A percentile compares a stretch with the other conserved stretches of the same genome.
phyloP scores from a whole-genome alignment of 1,284 basidiomycete species.

The Microbotryum lychnidis-dioicae region DNA sequence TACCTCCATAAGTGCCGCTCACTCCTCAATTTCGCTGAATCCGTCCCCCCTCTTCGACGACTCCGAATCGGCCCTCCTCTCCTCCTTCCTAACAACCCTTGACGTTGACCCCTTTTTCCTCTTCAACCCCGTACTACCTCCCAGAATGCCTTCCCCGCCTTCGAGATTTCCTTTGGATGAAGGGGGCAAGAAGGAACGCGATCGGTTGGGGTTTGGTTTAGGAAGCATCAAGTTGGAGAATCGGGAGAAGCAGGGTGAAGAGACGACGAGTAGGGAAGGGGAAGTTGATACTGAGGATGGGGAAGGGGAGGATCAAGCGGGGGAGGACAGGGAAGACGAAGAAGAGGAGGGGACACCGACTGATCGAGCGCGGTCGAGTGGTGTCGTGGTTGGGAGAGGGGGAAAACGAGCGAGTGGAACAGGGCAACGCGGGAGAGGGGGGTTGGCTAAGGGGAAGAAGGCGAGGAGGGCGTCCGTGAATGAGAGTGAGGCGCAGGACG shows the following conservation, averaged over 20 bases:
- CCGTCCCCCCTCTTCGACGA: constrained; percentile 18
- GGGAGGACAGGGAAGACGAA: too few species aligned
- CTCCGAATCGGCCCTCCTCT: constrained; percentile 20
- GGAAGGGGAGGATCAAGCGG: too few species aligned
- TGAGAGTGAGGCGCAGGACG: too few species aligned
- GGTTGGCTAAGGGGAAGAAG: too few species aligned
- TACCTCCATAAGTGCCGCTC: neutral
- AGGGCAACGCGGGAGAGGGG: too few species aligned
- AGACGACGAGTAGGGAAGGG: neutral
- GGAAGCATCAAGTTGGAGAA: constrained; percentile 4
- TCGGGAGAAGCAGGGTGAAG: too few species aligned
- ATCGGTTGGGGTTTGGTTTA: constrained; percentile 8
- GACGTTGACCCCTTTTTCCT: constrained; percentile 26
- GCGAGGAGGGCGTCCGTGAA: too few species aligned
- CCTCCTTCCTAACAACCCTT: constrained; percentile 22
- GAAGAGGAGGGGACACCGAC: too few species aligned
- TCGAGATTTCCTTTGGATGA: neutral
- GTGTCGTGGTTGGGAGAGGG: too few species aligned
- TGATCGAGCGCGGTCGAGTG: too few species aligned
- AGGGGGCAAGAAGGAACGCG: constrained; percentile 11
- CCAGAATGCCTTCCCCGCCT: constrained; percentile 27
- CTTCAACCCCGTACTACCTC: constrained; percentile 28
- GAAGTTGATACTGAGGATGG: neutral
- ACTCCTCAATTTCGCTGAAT: neutral
- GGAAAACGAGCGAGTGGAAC: too few species aligned